Evolutionary conservation across 2,329 filamentous ascomycete genomes (phyloP).

Genomic region (Aspergillus eucalypticola): DNA sequence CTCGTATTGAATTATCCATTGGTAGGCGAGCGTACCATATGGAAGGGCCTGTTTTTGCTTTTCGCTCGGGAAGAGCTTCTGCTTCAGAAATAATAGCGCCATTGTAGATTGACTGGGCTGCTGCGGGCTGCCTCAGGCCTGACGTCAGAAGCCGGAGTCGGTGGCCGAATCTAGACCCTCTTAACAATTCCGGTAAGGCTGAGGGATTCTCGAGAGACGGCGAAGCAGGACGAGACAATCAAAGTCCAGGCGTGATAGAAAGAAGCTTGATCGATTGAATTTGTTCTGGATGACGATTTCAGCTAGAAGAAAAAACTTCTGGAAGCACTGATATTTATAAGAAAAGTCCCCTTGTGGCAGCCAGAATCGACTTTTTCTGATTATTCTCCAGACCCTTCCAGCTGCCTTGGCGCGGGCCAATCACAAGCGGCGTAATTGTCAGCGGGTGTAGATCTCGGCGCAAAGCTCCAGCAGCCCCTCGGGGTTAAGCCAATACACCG

Average conservation of each 20-base stretch:
- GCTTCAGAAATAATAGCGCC: slow-evolving; percentile 43
- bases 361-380: not conserved
- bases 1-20: slow-evolving; percentile 9
- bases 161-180: slow-evolving; percentile 7
- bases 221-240: not conserved
- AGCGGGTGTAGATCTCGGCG: not conserved
- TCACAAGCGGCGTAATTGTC: not conserved
- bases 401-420: not conserved
- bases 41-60: slow-evolving; percentile 17
- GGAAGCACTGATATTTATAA: slow-evolving; percentile 7
- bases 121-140: slow-evolving; percentile 3
- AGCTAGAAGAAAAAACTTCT: not conserved
- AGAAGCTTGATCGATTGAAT: not conserved
- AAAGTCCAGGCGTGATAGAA: not conserved
- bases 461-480: not conserved
- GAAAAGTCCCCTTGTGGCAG: not conserved
- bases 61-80: slow-evolving; percentile 36
- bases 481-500: slow-evolving; percentile 8
- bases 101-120: slow-evolving; percentile 20
- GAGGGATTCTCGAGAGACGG: not conserved
- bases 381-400: slow-evolving; percentile 6
- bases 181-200: slow-evolving; percentile 7
- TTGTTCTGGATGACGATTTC: not conserved
- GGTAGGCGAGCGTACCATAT: slow-evolving; percentile 16
- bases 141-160: slow-evolving; percentile 3